Base-by-base conservation (phyloP, 2,329 filamentous ascomycete genomes). In the Salinomyces thailandicus region DNA sequence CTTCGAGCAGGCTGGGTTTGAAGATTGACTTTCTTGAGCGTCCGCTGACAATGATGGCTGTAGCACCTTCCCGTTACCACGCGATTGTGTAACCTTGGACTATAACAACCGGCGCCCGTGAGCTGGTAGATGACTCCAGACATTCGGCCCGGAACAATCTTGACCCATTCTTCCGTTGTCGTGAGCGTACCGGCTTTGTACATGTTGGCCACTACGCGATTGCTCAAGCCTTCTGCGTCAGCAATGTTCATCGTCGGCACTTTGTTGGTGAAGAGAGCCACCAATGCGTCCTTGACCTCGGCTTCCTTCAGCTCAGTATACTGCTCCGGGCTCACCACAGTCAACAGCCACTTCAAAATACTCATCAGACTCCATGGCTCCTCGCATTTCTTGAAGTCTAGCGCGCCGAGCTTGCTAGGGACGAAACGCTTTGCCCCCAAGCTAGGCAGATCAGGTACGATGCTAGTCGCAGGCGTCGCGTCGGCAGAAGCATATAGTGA, bases 171-270 rank as follows among this genome's bases (percentile, higher is more conserved):
- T 59, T 98, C 91, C 20, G 95, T 89, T 11, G 80, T 79, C 4
- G 93, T 68, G 19, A 98, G 65, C 8, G 85, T 84, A 26, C 79
- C 80, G 6, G 80, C 77, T 16, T 75, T 71, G 46, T 89, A 74
- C 84, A 98, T 91, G 31, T 79, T 75, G 37, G 77, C 69, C 2
- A 93, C 78, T 0, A 94, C 83, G 27, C 76, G 77, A 40, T 75
- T 73, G 43, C 84, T 85, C 35, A 98, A 68, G 1, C 79, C 81
- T 58, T 98, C 91, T 0, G 91, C 91, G 66, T 98, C 93, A 5
- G 89, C 87, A 28, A 91, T 89, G 51, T 98, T 96, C 85, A 98
- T 95, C 0, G 86, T 98, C 0, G 91, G 87, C 1, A 98, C 86
- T 60, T 95, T 96, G 62, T 84, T 75, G 2, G 85, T 93, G 58